Evolutionary conservation across 179 eudicot genomes (phyloP), one percentile per base, ranked within the genome.

Genomic region (Nepenthes alata): DNA sequence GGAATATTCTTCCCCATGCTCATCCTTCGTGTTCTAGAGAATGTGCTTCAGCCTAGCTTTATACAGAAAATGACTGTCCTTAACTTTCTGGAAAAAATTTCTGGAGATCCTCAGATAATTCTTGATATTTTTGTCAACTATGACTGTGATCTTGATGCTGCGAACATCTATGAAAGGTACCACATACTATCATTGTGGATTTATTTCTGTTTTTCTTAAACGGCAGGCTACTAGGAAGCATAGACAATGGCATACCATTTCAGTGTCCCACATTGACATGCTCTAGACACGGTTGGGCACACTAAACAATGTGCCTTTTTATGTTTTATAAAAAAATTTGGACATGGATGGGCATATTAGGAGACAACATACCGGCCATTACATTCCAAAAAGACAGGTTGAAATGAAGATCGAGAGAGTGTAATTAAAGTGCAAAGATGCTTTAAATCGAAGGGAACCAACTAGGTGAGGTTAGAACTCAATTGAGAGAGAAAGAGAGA

Each of bases 1-100:
- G 99, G 99, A 51, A 81, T 90, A 62, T 94, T 94, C 74, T 94
- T 87, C 56, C 93, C 97, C 34, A 90, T 90, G 96, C 91, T 94
- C 65, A 78, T 94, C 67, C 86, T 94, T 63, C 97, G 94, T 62
- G 96, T 90, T 56, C 83, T 94, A 59, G 99, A 94, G 72, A 94
- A 90, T 72, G 83, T 94, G 67, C 88, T 83, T 62, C 94, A 90
- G 70, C 97, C 99, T 63, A 91, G 99, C 76, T 90, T 90, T 78
- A 71, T 90, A 51, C 99, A 90, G 73, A 94, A 94, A 78, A 90
- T 94, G 99, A 87, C 95, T 67, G 87, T 90, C 48, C 85, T 94
- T 75, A 85, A 77, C 80, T 79, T 90, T 51, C 78, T 94, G 71
- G 95, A 90, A 75, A 85, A 85, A 85, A 87, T 90, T 61, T 89